Evolutionary conservation across 2,329 filamentous ascomycete species (phyloP), one percentile per base, ranked within the genome.

Genomic region (Aspergillus ustus): DNA sequence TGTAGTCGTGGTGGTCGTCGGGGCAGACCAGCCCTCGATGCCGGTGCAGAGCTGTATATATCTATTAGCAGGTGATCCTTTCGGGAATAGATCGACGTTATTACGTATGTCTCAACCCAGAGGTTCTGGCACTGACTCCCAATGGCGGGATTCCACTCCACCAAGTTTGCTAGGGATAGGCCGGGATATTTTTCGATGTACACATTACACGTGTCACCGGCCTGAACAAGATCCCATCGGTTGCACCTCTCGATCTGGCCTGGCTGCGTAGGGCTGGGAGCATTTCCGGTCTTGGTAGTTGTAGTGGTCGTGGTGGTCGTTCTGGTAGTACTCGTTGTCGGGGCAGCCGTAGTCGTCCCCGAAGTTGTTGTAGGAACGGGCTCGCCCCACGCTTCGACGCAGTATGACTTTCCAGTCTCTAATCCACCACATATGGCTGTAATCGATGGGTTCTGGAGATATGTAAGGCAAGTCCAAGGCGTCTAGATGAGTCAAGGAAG

Each of bases 361-460:
- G 48, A 13, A 29, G 28, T 31, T 2, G 48, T 51, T 1, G 50
- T 52, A 2, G 57, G 57, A 1, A 50, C 57, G 8, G 57, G 57
- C 25, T 60, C 57, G 9, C 57, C 51, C 34, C 40, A 60, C 9
- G 57, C 57, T 11, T 60, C 57, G 11, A 60, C 57, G 19, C 57
- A 60, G 57, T 60, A 60, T 1, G 57, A 55, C 6, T 60, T 34
- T 9, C 29, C 57, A 11, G 8, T 22, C 4, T 34, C 17, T 9
- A 60, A 25, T 31, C 29, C 29, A 5, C 34, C 57, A 34, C 57
- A 60, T 17, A 4, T 5, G 1, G 31, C 17, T 1, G 51, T 55
- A 25, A 60, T 40, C n/a, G 57, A 60, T 6, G 57, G 57, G 22
- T 60, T 60, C 57, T 60, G 17, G n/a, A n/a, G n/a, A n/a, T n/a